Base-by-base conservation (phyloP, 345 rosid genomes). In the Anastatica hierochuntica region DNA sequence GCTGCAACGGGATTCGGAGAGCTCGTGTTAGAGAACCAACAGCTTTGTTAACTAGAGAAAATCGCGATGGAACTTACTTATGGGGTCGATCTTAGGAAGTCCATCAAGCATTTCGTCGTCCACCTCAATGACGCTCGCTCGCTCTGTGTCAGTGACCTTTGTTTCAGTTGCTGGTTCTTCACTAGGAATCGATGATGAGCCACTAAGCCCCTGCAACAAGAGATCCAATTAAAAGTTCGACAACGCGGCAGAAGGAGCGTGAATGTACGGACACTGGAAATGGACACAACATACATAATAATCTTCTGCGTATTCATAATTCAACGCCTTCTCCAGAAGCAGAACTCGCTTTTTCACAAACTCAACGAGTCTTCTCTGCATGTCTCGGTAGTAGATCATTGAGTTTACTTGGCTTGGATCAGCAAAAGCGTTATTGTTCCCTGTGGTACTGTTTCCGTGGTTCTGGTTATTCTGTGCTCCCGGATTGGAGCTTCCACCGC, bases 271-370 rank as follows among this genome's bases (percentile, higher is more conserved):
- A 35, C 16, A 47, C 35, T 29, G 38, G 9, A 42, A 5, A 35
- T 11, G 24, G 34, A 56, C 20, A 35, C 52, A 43, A 41, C 99
- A 75, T 76, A 94, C 99, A 46, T 35, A 76, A 65, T 56, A 74
- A 17, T 65, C 78, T 64, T 80, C 82, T 50, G 80, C 84, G 43
- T 72, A 76, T 78, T 85, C 95, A 1, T 84, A 78, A 51, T 73
- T 74, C 30, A 88, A 72, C 37, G 86, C 97, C 68, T 77, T 85
- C 70, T 88, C 97, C 72, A 94, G 70, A 57, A 94, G 97, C 19
- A 85, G 79, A 52, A 83, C 94, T 69, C 99, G 80, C 73, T 88
- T 94, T 78, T 94, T 88, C 68, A 94, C 75, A 75, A 80, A 94
- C 69, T 88, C 97, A 60, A 85, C 97, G 60, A 79, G 94, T 48